Evolutionary conservation across 768 basidiomycete genomes (phyloP).

Genomic region (Boletus rubescentipes): DNA sequence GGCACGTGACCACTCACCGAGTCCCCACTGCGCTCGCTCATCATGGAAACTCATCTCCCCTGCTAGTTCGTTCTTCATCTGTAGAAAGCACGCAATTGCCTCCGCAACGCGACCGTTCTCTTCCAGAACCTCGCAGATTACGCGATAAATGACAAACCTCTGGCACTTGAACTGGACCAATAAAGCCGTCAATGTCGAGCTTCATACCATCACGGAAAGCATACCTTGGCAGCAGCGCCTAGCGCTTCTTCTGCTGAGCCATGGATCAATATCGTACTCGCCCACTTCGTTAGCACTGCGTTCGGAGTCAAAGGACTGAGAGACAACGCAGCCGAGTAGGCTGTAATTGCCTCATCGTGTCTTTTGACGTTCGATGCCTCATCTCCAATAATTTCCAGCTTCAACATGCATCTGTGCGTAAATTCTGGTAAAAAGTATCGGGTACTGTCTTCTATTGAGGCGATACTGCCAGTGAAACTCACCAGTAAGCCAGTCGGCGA

Average conservation of each 20-base stretch:
- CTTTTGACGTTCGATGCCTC: not conserved
- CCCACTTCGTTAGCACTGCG: not conserved
- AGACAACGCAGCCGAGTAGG: not conserved
- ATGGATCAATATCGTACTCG: not conserved
- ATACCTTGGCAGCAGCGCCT: not conserved
- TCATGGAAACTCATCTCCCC: not conserved
- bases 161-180: not conserved
- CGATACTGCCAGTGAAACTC: not conserved
- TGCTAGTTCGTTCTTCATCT: not conserved
- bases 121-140: not conserved
- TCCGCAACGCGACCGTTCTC: not conserved
- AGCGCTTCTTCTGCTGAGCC: not conserved
- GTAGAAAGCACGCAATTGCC: not conserved
- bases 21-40: not conserved
- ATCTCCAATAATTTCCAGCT: not conserved
- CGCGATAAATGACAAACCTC: not conserved
- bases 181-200: not conserved
- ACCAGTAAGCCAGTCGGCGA: constrained; percentile 7
- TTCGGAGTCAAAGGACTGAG: not conserved
- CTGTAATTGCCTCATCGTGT: not conserved
- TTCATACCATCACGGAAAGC: too few relatives aligned
- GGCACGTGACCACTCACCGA: not conserved
- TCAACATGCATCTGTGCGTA: not conserved
- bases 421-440: not conserved
- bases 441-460: too few relatives aligned